Conservation (phyloP, 352 stramenopile genomes). For the Phytophthora boehmeriae region DNA sequence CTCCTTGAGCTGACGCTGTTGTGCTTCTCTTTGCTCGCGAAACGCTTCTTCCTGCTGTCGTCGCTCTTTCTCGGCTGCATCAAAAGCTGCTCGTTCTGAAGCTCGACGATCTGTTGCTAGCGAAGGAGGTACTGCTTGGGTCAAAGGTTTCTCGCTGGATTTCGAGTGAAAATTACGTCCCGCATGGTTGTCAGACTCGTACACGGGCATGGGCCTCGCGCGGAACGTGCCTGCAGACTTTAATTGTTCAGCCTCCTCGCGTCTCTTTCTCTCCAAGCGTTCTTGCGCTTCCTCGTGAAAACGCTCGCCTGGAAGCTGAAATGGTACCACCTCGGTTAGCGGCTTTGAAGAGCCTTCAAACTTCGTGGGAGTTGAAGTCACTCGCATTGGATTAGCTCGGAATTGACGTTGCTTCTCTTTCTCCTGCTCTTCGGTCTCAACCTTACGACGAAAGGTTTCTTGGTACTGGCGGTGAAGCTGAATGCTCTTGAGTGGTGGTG, state of each 20-base stretch:
- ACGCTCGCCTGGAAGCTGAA: slow-evolving; percentile 59
- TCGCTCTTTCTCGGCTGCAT: slow-evolving; percentile 72
- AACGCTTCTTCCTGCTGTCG: slow-evolving; percentile 68
- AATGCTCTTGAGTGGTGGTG: slow-evolving; percentile 73
- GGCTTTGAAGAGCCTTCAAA: slow-evolving; percentile 80
- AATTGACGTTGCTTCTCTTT: slow-evolving; percentile 64
- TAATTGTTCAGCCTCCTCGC: slow-evolving; percentile 59
- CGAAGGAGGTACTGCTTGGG: slow-evolving; percentile 54
- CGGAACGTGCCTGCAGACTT: slow-evolving; percentile 54
- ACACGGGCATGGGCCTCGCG: slow-evolving; percentile 73
- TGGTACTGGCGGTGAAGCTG: slow-evolving; percentile 76
- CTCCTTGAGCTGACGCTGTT: slow-evolving; percentile 55
- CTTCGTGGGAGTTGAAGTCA: slow-evolving; percentile 53
- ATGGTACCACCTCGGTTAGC: slow-evolving; percentile 72
- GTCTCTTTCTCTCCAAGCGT: slow-evolving; percentile 57
- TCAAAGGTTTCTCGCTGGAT: slow-evolving; percentile 45
- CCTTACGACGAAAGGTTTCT: slow-evolving; percentile 63
- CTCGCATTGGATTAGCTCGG: slow-evolving; percentile 70
- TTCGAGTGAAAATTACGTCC: slow-evolving; percentile 27
- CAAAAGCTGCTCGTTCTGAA: slow-evolving; percentile 67
- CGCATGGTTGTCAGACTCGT: slow-evolving; percentile 27
- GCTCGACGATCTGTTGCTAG: slow-evolving; percentile 68
- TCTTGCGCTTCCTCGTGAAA: slow-evolving; percentile 65
- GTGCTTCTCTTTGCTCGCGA: slow-evolving; percentile 54
- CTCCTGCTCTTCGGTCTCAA: slow-evolving; percentile 65